Evolutionary conservation across 1,139 yeast species (phyloP).

Genomic region (Blastobotrys apis): DNA sequence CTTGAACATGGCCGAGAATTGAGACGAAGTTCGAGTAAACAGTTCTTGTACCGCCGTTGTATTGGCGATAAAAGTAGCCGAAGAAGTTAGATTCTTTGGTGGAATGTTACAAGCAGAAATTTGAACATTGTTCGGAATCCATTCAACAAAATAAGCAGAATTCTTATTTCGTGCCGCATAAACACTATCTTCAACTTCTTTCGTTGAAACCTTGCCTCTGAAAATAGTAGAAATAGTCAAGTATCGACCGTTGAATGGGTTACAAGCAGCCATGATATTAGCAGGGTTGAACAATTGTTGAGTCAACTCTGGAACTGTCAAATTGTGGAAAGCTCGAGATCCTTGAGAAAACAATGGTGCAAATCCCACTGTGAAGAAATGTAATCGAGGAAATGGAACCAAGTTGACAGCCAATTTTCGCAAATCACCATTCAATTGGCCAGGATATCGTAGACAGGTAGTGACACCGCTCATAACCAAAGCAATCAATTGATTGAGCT

Average conservation of each 20-base stretch:
- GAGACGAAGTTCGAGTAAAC: slow-evolving; percentile 39
- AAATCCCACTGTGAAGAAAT: slow-evolving; percentile 45
- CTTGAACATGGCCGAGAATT: slow-evolving; percentile 43
- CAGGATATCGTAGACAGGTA: slow-evolving; percentile 45
- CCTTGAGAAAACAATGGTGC: slow-evolving; percentile 42
- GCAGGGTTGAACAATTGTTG: slow-evolving; percentile 44
- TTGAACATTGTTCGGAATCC: slow-evolving; percentile 43
- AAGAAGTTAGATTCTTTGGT: slow-evolving; percentile 39
- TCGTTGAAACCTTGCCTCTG: slow-evolving; percentile 44
- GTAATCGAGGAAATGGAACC: slow-evolving; percentile 46
- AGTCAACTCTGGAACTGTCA: slow-evolving; percentile 44
- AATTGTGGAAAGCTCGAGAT: slow-evolving; percentile 39
- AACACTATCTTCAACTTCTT: slow-evolving; percentile 44
- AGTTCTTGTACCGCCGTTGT: slow-evolving; percentile 45
- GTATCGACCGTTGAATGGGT: slow-evolving; percentile 43
- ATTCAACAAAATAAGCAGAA: slow-evolving; percentile 40
- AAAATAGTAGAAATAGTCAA: slow-evolving; percentile 44
- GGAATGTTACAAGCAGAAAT: slow-evolving; percentile 43
- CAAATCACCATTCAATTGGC: slow-evolving; percentile 45
- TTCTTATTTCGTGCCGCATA: slow-evolving; percentile 37
- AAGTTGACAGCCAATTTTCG: slow-evolving; percentile 45
- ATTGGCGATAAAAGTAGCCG: slow-evolving; percentile 46
- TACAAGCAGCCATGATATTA: slow-evolving; percentile 45
- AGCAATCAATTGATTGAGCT: slow-evolving; percentile 42
- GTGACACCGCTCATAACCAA: slow-evolving; percentile 46